A percentile compares a stretch with the other conserved stretches of the same genome.
These are phyloP conservation scores for Leccinum variicolor DNA, from an alignment of 768 basidiomycete species.

Conservation along the genomic window DNA sequence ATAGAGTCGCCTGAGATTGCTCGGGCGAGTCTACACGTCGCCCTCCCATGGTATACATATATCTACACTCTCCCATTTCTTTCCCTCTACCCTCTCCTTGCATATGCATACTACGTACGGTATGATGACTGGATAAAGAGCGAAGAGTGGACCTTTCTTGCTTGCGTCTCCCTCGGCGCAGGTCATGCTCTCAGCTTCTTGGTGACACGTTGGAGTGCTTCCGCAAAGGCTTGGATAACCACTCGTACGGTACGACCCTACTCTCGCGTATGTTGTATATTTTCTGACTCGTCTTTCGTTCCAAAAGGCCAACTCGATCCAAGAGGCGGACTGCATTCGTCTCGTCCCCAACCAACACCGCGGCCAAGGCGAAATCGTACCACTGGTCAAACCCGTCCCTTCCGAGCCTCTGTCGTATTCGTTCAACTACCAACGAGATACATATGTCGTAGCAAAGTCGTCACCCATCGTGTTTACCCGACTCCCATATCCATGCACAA, in stretches of 20 bases:
- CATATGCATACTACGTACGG: conserved; percentile 87
- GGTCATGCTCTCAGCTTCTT: conserved; percentile 93
- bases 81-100: conserved; percentile 76
- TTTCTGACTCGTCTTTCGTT: not conserved
- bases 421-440: conserved; percentile 95
- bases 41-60: conserved; percentile 66
- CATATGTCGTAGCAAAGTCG: conserved; percentile 67
- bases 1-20: conserved; percentile 68
- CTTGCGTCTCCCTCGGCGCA: conserved; percentile 78
- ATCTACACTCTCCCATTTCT: conserved; percentile 77
- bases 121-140: conserved; percentile 90
- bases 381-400: conserved; percentile 58
- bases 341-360: conserved; percentile 78
- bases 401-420: conserved; percentile 64
- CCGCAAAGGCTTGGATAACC: conserved; percentile 75
- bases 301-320: conserved; percentile 54
- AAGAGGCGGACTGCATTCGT: conserved; percentile 77
- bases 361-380: conserved; percentile 88
- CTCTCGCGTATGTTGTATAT: not conserved
- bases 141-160: conserved; percentile 98
- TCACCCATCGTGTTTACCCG: conserved; percentile 65
- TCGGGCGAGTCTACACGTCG: conserved; percentile 60
- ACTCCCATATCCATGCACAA: conserved; percentile 85
- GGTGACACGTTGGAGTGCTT: conserved; percentile 84
- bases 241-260: conserved; percentile 56